These are phyloP conservation scores for Verbena officinalis DNA, from an alignment of 257 asterid species.

Conservation along the genomic window DNA sequence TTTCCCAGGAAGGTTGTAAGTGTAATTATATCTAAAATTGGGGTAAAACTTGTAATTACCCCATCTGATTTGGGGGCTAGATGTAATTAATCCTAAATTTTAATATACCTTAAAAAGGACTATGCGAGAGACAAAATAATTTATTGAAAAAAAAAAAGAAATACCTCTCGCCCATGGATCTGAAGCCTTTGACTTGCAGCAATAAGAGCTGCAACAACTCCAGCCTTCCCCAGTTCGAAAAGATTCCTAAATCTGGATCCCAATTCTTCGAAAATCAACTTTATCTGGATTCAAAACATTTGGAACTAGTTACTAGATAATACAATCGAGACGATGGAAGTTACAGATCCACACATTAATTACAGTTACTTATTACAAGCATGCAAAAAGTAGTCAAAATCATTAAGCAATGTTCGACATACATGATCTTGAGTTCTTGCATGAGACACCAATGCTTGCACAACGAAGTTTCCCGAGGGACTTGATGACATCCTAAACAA, in stretches of 20 bases:
- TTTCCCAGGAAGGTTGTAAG: too few relatives aligned
- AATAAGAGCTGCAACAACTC: constrained; percentile 89
- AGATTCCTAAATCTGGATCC: constrained; percentile 71
- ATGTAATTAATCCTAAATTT: too few relatives aligned
- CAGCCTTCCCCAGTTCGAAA: constrained; percentile 78
- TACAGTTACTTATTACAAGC: constrained; percentile 5
- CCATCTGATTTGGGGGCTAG: too few relatives aligned
- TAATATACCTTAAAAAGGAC: constrained; percentile 16
- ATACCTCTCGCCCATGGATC: constrained; percentile 63
- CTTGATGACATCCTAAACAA: constrained; percentile 73
- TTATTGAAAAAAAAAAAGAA: background rate
- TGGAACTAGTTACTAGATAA: constrained; percentile 15
- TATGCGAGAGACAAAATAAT: constrained; percentile 11
- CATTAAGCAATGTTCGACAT: constrained; percentile 31
- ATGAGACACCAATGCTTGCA: constrained; percentile 88
- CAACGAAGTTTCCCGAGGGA: constrained; percentile 81
- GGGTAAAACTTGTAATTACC: too few relatives aligned
- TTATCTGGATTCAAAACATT: constrained; percentile 53
- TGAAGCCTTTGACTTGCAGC: constrained; percentile 85
- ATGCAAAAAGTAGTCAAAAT: background rate
- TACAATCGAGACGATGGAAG: constrained; percentile 3
- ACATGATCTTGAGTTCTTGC: constrained; percentile 81
- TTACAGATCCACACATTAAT: background rate
- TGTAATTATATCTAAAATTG: too few relatives aligned
- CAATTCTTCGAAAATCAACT: constrained; percentile 74